Evolutionary conservation across 257 asterid genomes (phyloP).

Genomic region (Ligustrum vulgare): DNA sequence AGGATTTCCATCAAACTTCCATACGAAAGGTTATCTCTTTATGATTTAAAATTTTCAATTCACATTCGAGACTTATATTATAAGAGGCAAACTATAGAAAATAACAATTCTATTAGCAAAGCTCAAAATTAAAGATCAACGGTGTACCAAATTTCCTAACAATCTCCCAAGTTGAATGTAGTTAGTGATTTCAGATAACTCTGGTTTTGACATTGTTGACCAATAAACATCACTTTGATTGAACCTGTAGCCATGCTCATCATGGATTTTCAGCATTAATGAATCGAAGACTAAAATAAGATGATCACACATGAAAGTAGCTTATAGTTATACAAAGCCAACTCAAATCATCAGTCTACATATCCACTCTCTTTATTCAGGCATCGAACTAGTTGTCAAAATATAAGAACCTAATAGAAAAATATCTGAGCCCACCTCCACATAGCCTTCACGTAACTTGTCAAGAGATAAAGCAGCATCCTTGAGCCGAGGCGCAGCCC

Average conservation of each 20-base stretch:
- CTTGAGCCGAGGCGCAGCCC: slow-evolving; percentile 99
- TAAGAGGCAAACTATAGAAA: neutral
- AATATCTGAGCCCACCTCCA: slow-evolving; percentile 58
- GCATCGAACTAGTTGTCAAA: slow-evolving; percentile 3
- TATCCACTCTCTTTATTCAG: neutral
- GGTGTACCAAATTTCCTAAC: neutral
- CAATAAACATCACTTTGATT: neutral
- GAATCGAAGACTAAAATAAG: neutral
- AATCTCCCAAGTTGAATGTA: neutral
- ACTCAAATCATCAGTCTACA: neutral
- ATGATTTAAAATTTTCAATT: neutral
- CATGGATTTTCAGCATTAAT: neutral
- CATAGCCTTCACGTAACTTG: slow-evolving; percentile 82
- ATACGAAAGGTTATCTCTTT: neutral
- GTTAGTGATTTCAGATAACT: neutral
- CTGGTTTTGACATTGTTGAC: neutral
- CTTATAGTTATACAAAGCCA: neutral
- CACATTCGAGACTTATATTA: neutral
- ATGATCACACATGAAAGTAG: neutral
- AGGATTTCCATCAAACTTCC: neutral
- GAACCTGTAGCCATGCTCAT: neutral
- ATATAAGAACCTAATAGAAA: neutral
- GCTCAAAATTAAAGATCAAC: neutral
- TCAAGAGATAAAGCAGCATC: slow-evolving; percentile 90
- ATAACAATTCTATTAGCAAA: neutral